These are phyloP conservation scores for Lentinula raphanica DNA, from an alignment of 768 basidiomycete genomes.

Conservation along the genomic window DNA sequence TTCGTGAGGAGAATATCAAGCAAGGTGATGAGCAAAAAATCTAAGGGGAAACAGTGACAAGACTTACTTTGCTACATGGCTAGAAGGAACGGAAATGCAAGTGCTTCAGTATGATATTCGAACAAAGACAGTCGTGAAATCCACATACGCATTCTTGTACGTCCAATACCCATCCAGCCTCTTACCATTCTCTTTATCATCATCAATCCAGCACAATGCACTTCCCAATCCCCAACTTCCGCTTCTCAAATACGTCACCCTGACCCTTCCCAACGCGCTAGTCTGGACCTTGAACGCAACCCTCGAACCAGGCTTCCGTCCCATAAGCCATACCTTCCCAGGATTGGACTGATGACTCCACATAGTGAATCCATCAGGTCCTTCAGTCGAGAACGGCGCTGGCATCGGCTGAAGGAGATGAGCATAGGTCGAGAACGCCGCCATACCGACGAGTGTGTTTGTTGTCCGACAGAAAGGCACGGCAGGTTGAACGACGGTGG, in stretches of 20 bases:
- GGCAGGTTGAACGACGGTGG: neutral
- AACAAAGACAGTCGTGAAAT: neutral
- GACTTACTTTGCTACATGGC: neutral
- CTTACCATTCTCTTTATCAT: neutral
- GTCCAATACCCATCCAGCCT: neutral
- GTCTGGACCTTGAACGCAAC: neutral
- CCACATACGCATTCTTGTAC: neutral
- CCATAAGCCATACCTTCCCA: slow-evolving; percentile 1
- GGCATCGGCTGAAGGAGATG: neutral
- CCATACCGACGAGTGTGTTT: neutral
- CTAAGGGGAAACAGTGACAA: neutral
- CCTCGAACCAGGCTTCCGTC: neutral
- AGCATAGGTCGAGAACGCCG: neutral
- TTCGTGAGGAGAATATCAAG: neutral
- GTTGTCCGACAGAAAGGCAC: neutral
- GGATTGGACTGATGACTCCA: neutral
- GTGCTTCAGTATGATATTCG: neutral
- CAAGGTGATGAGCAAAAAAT: neutral
- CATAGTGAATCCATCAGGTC: neutral
- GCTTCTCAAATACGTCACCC: neutral
- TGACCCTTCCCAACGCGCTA: neutral
- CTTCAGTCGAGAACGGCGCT: neutral
- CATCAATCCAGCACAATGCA: neutral
- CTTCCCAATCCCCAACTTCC: neutral
- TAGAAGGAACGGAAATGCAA: neutral